Conservation (phyloP, 2,329 filamentous ascomycete genomes). For the Pseudopyricularia javanii region DNA sequence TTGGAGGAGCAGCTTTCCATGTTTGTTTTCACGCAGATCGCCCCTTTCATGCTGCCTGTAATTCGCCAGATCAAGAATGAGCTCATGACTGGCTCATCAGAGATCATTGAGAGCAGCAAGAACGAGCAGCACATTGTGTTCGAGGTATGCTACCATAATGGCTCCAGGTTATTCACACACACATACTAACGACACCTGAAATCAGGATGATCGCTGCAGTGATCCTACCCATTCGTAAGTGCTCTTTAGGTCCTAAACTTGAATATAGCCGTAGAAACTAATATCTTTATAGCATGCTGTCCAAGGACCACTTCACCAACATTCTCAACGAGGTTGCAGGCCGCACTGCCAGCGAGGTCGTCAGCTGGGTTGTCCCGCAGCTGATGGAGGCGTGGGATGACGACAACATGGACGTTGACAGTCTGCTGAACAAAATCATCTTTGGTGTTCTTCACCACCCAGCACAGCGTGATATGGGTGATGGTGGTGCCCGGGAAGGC, state of each 20-base stretch:
- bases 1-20: constrained; percentile 77
- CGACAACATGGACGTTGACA: constrained; percentile 54
- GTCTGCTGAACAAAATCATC: constrained; percentile 65
- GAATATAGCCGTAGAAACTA: neutral
- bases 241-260: neutral
- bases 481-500: constrained; percentile 60
- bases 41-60: constrained; percentile 76
- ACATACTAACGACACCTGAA: neutral
- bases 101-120: constrained; percentile 76
- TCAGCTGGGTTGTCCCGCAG: constrained; percentile 81
- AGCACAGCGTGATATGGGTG: constrained; percentile 57
- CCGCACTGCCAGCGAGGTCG: constrained; percentile 63
- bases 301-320: constrained; percentile 91
- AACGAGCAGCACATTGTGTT: constrained; percentile 83
- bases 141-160: constrained; percentile 18
- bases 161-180: neutral
- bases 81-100: constrained; percentile 71
- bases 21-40: constrained; percentile 85
- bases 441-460: constrained; percentile 80
- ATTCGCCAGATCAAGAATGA: constrained; percentile 80
- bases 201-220: constrained; percentile 52
- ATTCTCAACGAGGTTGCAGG: constrained; percentile 81
- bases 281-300: constrained; percentile 49
- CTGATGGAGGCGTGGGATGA: constrained; percentile 83
- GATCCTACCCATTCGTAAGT: constrained; percentile 41